Evolutionary conservation across 2,329 filamentous ascomycete species (phyloP), one percentile per base, ranked within the genome.

Genomic region (Colletotrichum ledebouriae): DNA sequence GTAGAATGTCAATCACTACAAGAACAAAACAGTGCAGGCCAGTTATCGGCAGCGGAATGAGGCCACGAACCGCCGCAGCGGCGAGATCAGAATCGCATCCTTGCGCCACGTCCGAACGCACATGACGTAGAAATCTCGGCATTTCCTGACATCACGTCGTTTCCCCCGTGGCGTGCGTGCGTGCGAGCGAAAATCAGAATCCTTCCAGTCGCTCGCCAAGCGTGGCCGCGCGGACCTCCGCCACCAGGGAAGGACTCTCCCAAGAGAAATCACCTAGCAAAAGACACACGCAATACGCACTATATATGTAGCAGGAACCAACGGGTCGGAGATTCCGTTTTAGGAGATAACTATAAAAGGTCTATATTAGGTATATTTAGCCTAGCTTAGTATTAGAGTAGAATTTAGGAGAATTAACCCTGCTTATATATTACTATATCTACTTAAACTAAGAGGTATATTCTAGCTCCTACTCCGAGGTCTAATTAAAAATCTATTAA

Each of bases 71-170:
- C 39, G 39, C 25, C 34, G 22, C 2, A n/a, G 41, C 3, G 47
- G 33, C 7, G 2, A 13, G 37, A 59, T 25, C 59, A 56, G 46
- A 50, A 64, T 64, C 33, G 46, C 25, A 46, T 20, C 33, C 49
- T 42, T 44, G 33, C 53, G 61, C 61, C 65, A 65, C 61, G 12
- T 33, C 39, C 42, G 15, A 37, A 33, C 62, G 47, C 25, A 25
- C 13, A 65, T 68, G 65, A 68, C 65, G 65, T 68, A 65, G 12
- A 22, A 29, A 29, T 59, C 47, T 49, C 65, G 55, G 62, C 49
- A 65, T 20, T 49, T 59, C 55, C 55, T 59, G 61, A 60, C 55
- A 59, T 33, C 39, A 56, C 46, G 34, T 41, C 5, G 12, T 22
- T 56, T 46, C 34, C 55, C 34, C 55, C 41, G 55, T 47, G 56